Evolutionary conservation across 768 basidiomycete species (phyloP), one percentile per base, ranked within the genome.

Genomic region (Flagelloscypha sp.): DNA sequence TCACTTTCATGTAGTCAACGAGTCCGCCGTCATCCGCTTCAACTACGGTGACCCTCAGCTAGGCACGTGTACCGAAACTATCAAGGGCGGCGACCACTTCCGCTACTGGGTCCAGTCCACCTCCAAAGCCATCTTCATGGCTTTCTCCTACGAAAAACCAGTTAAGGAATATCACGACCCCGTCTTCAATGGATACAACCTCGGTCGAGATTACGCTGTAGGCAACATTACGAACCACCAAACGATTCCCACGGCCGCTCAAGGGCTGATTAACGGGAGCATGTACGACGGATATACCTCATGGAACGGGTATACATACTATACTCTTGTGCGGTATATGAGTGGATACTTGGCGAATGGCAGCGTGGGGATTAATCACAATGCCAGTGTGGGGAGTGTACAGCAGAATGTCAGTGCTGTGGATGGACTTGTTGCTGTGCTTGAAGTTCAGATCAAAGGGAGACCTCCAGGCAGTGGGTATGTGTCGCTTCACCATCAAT

Each of bases 51-150:
- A 94, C 47, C 72, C 78, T 1, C 62, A 76, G 34, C 56, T 92
- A n/a, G 92, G 92, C 0, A 74, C 89, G 1, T 94, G 92, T 57
- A 61, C 72, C 46, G 90, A 95, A 57, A 84, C 86, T 2, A 70
- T 93, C 27, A 52, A 84, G 45, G 90, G 90, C 2, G 92, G 92
- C 5, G 72, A 84, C 49, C 90, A 95, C 52, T 75, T 90, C 52
- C 74, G 90, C 25, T 93, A 90, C 55, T 93, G 88, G 89, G 56
- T 67, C 5, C 90, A 93, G 59, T 69, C 85, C 40, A 88, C 87
- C 0, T 42, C 59, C 9, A 19, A 54, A 3, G 78, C 84, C 3
- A 63, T 83, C 27, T 87, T 87, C 48, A 64, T 88, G 65, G 86
- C 79, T 1, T 57, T 65, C 7, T 86, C 84, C 1, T 84, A 80